Base-by-base conservation (phyloP, 208 protist species). In the Balamuthia mandrillaris region DNA sequence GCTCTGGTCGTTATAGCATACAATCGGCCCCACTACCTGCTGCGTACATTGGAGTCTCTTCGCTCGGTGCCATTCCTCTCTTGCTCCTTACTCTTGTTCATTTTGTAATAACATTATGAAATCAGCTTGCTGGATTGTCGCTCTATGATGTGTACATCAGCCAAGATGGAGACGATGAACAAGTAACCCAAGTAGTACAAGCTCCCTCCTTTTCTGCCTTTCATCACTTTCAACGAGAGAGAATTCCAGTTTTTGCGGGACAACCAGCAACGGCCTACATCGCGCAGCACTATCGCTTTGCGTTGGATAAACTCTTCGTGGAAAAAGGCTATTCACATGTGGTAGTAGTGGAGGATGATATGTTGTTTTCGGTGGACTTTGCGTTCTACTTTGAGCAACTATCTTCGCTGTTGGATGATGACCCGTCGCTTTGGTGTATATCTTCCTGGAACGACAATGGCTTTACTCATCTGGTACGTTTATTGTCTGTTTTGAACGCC, bases 391-490 rank as follows among this genome's bases (percentile, higher is more conserved):
- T 93, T 51, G 41, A 52, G 7, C 60, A 89, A n/a, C 24, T 75
- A 2, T 35, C 65, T 4, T 24, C 3, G 5, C 63, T 86, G 18
- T 51, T 86, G 3, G 68, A 86, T 42, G 61, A 44, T 18, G 90
- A 92, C 47, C 54, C 51, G 24, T 68, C 70, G 18, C 10, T 93
- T 0, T 89, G 47, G 41, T 92, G 90, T 42, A 87, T 91, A 49
- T 90, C 88, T 5, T 88, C 85, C 21, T 93, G 87, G 88, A 93
- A 93, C 65, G 90, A 93, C 86, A 93, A 93, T 63, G 90, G 90
- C 14, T 88, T 90, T 42, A 33, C 60, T 21, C 58, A 82, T 21
- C 21, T 77, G 72, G 81, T 60, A 7, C 58, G 18, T 7, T 74
- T 6, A 21, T 29, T 7, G 29, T 24, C 10, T 7, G 63, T 52